Percentiles rank a stretch among this genome's conserved stretches.
phyloP scores from a whole-genome alignment of 2,329 filamentous ascomycete species.

The Aspergillus luchuensis region DNA sequence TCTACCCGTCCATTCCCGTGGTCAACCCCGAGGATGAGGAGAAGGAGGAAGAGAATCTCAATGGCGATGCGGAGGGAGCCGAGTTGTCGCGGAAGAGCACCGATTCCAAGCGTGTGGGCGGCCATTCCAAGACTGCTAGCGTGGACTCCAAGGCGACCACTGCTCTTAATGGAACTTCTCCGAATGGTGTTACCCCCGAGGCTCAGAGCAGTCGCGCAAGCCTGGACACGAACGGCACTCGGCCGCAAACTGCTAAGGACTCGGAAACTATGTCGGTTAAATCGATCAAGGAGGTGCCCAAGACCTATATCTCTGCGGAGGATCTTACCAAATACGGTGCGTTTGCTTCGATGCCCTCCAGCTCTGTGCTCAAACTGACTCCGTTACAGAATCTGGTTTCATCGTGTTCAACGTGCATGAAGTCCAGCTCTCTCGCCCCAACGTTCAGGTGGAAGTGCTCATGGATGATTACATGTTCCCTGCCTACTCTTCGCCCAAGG shows the following conservation, averaged over 20 bases:
- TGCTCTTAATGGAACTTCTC: constrained; percentile 22
- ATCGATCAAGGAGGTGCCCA: constrained; percentile 62
- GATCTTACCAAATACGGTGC: constrained; percentile 77
- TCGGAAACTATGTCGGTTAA: constrained; percentile 50
- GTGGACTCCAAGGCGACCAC: constrained; percentile 33
- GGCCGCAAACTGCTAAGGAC: constrained; percentile 43
- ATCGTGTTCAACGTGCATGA: constrained; percentile 94
- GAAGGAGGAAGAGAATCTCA: constrained; percentile 49
- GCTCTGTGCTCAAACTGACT: background rate
- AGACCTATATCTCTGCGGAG: constrained; percentile 75
- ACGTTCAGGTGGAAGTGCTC: constrained; percentile 79
- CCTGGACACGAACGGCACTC: constrained; percentile 39
- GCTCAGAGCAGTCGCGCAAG: constrained; percentile 33
- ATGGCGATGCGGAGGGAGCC: constrained; percentile 21
- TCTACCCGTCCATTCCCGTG: constrained; percentile 86
- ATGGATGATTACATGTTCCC: constrained; percentile 96
- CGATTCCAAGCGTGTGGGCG: constrained; percentile 27
- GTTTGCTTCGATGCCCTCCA: constrained; percentile 24
- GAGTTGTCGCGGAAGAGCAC: constrained; percentile 31
- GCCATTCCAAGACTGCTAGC: constrained; percentile 33
- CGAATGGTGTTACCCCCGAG: constrained; percentile 26
- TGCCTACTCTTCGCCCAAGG: constrained; percentile 78
- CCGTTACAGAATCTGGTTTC: constrained; percentile 73
- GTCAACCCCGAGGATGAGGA: constrained; percentile 76
- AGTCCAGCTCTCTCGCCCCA: constrained; percentile 74